These are phyloP conservation scores for Fusarium transvaalense DNA, from an alignment of 2,329 filamentous ascomycete species.

Conservation along the genomic window DNA sequence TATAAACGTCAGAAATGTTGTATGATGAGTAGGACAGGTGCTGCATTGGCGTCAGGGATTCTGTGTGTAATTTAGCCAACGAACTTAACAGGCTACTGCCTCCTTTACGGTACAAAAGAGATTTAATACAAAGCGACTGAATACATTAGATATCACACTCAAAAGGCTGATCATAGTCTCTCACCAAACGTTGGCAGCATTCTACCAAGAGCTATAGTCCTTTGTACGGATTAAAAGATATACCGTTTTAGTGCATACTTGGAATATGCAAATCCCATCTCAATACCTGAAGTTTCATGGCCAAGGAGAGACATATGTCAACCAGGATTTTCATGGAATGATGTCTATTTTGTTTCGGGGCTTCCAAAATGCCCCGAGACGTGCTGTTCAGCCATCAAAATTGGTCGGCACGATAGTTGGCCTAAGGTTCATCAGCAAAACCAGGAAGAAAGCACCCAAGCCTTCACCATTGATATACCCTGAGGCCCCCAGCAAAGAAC, in stretches of 20 bases:
- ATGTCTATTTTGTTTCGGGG: conserved; percentile 31
- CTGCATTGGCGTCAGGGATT: conserved; percentile 26
- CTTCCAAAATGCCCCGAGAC: conserved; percentile 12
- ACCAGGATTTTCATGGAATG: conserved; percentile 23
- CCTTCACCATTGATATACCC: conserved; percentile 56
- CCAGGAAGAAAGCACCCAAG: conserved; percentile 5
- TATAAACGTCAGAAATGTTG: conserved; percentile 23
- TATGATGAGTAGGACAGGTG: conserved; percentile 29
- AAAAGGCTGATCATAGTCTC: neutral
- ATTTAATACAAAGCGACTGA: conserved; percentile 9
- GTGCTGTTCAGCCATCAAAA: neutral
- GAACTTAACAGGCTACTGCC: neutral
- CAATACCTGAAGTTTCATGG: neutral
- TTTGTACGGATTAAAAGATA: conserved; percentile 17
- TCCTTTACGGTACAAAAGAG: conserved; percentile 4
- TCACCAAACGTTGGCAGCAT: too few relatives aligned
- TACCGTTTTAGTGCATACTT: conserved; percentile 33
- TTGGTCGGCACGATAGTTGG: neutral
- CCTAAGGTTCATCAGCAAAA: conserved; percentile 23
- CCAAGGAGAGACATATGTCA: neutral
- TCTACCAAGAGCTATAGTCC: neutral
- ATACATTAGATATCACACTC: neutral
- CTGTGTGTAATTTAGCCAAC: conserved; percentile 5
- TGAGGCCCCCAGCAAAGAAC: conserved; percentile 61
- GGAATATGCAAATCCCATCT: neutral